Percentiles rank a stretch among this genome's conserved stretches.
phyloP scores from a whole-genome alignment of 306 rosid species.

The Alnus rubra region DNA sequence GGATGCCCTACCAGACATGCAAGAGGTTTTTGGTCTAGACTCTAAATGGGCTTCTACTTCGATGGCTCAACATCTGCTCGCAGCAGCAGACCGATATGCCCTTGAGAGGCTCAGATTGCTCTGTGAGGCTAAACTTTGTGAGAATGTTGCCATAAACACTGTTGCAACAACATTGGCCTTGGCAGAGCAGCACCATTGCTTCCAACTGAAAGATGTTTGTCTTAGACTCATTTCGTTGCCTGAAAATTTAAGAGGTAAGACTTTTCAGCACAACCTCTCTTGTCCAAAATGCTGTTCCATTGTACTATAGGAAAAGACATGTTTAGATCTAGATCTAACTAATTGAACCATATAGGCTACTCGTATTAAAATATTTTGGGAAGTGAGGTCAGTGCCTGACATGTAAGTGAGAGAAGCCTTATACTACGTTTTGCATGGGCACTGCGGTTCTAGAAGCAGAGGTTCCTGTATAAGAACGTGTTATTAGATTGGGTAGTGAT shows the following conservation, averaged over 20 bases:
- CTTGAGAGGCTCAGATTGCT: slow-evolving; percentile 65
- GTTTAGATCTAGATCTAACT: not conserved
- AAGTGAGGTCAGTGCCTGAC: not conserved
- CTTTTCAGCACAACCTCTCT: not conserved
- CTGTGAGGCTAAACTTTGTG: slow-evolving; percentile 63
- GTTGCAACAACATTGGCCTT: slow-evolving; percentile 75
- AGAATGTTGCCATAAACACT: slow-evolving; percentile 59
- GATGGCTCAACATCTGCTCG: slow-evolving; percentile 72
- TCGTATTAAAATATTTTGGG: not conserved
- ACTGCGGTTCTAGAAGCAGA: not conserved
- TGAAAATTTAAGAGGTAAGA: slow-evolving; percentile 67
- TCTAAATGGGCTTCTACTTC: slow-evolving; percentile 58
- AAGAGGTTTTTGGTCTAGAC: slow-evolving; percentile 47
- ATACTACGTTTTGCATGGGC: not conserved
- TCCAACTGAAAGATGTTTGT: slow-evolving; percentile 59
- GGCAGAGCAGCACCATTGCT: slow-evolving; percentile 79
- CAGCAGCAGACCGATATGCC: slow-evolving; percentile 75
- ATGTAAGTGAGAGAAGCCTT: not conserved
- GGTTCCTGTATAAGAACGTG: not conserved
- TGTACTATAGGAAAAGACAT: not conserved
- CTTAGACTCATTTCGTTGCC: slow-evolving; percentile 57
- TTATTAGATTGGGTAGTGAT: not conserved
- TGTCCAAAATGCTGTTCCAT: slow-evolving; percentile 6
- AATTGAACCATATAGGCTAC: too few relatives aligned
- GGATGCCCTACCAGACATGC: slow-evolving; percentile 61